Evolutionary conservation across 1,284 basidiomycete genomes (phyloP), one percentile per base, ranked within the genome.

Genomic region (Schizophyllum amplum): DNA sequence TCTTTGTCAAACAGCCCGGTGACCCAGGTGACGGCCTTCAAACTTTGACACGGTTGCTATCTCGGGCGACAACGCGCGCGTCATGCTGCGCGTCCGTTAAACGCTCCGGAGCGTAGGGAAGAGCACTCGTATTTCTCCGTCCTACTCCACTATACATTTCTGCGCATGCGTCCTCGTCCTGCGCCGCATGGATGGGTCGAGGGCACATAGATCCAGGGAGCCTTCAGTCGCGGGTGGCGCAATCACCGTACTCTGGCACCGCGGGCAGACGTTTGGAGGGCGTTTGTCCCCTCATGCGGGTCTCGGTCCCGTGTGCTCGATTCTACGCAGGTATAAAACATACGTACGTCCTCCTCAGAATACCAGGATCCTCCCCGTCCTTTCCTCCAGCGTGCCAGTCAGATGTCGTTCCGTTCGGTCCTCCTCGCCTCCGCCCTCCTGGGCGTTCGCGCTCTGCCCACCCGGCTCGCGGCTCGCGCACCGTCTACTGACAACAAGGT

Each of bases 401-500:
- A 3, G 7, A 42, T 42, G 33, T 42, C 33, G 17, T 17, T 42
- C 17, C 33, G 33, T 17, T 42, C 33, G 33, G 33, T 17, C 17
- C 17, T 42, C 13, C 33, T 42, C 33, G 33, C 33, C 13, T 42
- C 33, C 33, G 33, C 33, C 33, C 17, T 42, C 13, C 3, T 42
- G 2, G 33, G 33, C 33, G 33, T 17, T 9, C 33, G 33, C 48
- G 42, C 42, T 4, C 20, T 22, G 48, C 21, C 21, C 23, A 25
- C 56, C 7, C 23, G 15, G 15, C 47, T 60, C 25, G 52, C 11
- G 2, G n/a, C 54, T 21, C 64, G 71, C 15, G 67, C 69, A 9
- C 72, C 73, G 1, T 63, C 70, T 42, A 71, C 70, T 4, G 60
- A 42, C 7, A 77, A 75, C 53, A 66, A 68, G 15, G 78, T 81